phyloP scores from a whole-genome alignment of 129 eudicot genomes.

The Helichrysum umbraculigerum region DNA sequence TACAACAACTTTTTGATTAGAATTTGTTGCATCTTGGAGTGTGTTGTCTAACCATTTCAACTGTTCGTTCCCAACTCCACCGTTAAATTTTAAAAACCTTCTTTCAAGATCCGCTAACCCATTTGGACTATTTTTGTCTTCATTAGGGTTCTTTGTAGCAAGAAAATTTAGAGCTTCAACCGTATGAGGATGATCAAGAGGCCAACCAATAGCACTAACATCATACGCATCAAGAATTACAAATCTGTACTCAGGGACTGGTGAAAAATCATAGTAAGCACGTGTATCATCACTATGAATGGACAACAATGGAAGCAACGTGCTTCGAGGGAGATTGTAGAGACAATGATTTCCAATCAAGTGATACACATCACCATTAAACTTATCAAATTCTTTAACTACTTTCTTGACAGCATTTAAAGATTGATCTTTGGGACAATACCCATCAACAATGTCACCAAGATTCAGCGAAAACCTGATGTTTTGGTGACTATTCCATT shows the following conservation, averaged over 20 bases:
- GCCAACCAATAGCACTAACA: conserved; percentile 95
- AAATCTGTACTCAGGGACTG: conserved; percentile 74
- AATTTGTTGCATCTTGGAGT: conserved; percentile 63
- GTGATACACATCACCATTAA: conserved; percentile 77
- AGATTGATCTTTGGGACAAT: conserved; percentile 86
- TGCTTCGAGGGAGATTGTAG: conserved; percentile 81
- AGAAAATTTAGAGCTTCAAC: conserved; percentile 63
- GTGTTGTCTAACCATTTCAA: conserved; percentile 71
- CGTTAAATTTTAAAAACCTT: conserved; percentile 85
- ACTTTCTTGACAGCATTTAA: conserved; percentile 57
- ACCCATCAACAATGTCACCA: conserved; percentile 89
- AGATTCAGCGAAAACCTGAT: conserved; percentile 65
- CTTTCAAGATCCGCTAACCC: conserved; percentile 69
- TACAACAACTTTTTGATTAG: conserved; percentile 67
- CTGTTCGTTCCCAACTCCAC: conserved; percentile 86
- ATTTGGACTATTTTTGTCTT: conserved; percentile 77
- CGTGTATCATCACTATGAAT: conserved; percentile 36
- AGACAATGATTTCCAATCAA: conserved; percentile 98
- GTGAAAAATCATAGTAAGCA: conserved; percentile 92
- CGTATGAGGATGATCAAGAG: conserved; percentile 77
- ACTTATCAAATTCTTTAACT: conserved; percentile 56
- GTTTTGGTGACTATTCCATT: conserved; percentile 58
- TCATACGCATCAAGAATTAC: conserved; percentile 95
- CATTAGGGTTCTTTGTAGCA: conserved; percentile 73
- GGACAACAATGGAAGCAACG: conserved; percentile 65